Evolutionary conservation across 768 basidiomycete species (phyloP).

Genomic region (Steccherinum ochraceum): DNA sequence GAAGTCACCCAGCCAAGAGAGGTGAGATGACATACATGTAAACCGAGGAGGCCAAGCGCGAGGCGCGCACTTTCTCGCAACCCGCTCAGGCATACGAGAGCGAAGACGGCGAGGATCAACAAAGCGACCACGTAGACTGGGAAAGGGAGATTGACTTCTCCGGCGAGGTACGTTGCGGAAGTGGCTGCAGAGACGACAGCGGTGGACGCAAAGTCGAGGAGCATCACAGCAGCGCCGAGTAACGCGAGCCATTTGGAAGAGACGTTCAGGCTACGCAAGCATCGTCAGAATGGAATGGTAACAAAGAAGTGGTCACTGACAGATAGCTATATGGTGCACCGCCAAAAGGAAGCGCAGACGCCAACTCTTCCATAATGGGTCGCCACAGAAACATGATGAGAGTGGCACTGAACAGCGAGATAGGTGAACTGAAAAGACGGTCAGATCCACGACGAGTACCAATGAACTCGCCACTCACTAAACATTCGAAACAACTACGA

Average conservation of each 20-base stretch:
- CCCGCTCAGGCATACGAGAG: conserved; percentile 48
- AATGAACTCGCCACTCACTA: conserved; percentile 38
- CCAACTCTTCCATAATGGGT: conserved; percentile 70
- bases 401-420: conserved; percentile 59
- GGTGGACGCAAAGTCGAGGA: conserved; percentile 69
- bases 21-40: conserved; percentile 41
- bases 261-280: conserved; percentile 55
- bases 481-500: conserved; percentile 53
- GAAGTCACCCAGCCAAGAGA: not conserved
- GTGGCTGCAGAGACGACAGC: conserved; percentile 70
- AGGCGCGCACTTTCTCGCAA: conserved; percentile 58
- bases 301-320: conserved; percentile 28
- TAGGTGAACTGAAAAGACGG: conserved; percentile 45
- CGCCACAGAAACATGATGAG: conserved; percentile 64
- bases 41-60: conserved; percentile 46
- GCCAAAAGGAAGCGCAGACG: conserved; percentile 58
- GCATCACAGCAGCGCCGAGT: conserved; percentile 55
- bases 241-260: conserved; percentile 59
- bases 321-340: conserved; percentile 71
- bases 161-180: conserved; percentile 58
- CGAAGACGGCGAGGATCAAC: conserved; percentile 50
- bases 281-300: conserved; percentile 5
- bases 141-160: conserved; percentile 56
- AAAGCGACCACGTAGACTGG: conserved; percentile 44
- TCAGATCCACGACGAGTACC: not conserved